A percentile compares a stretch with the other conserved stretches of the same genome.
Conservation (phyloP, 192 early-diverging fungal species). For the Anaeromyces robustus region DNA sequence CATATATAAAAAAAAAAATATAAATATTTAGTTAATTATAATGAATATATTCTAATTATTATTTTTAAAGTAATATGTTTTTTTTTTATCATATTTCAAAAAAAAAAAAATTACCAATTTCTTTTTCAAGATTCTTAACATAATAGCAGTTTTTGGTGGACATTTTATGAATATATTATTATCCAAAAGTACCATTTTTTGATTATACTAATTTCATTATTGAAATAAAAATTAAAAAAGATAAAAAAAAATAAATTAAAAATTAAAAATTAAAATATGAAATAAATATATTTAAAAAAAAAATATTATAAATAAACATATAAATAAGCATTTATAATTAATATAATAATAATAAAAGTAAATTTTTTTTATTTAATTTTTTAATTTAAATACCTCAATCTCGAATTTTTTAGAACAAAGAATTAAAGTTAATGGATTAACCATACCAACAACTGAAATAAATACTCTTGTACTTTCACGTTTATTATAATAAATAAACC, state of each 20-base stretch:
- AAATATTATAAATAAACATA: too few relatives aligned
- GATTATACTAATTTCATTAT: not conserved
- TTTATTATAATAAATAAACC: not conserved
- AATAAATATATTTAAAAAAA: too few relatives aligned
- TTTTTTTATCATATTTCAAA: too few relatives aligned
- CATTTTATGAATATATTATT: not conserved
- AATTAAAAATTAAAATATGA: too few relatives aligned
- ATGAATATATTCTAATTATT: too few relatives aligned
- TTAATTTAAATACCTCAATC: not conserved
- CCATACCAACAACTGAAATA: not conserved
- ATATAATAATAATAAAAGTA: too few relatives aligned
- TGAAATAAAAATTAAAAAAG: too few relatives aligned
- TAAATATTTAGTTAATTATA: too few relatives aligned
- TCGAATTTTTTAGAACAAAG: not conserved
- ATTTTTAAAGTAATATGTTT: too few relatives aligned
- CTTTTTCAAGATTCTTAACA: not conserved
- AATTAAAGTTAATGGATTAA: not conserved
- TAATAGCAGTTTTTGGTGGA: not conserved
- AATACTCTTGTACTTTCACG: not conserved
- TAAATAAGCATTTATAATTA: too few relatives aligned
- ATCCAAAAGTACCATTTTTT: not conserved
- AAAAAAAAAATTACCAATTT: not conserved
- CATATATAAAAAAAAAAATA: too few relatives aligned
- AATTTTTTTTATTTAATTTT: not conserved
- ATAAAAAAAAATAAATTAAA: too few relatives aligned